A percentile compares a stretch with the other conserved stretches of the same genome.
Conservation (phyloP, 176 grass and related monocot genomes). For the Carex littledalei region DNA sequence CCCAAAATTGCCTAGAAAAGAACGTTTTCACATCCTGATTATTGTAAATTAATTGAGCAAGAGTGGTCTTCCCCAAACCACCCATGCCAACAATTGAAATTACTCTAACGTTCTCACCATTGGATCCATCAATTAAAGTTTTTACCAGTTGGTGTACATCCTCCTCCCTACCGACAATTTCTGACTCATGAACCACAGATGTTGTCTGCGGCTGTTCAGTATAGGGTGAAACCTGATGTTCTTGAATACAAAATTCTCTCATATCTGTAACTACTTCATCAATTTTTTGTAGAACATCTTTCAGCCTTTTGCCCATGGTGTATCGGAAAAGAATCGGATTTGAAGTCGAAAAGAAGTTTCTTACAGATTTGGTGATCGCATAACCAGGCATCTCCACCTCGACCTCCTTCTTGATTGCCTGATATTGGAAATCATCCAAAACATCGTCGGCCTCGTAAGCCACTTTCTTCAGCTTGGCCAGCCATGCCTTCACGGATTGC, state of each 20-base stretch:
- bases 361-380: background rate
- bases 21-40: background rate
- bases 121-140: background rate
- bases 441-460: constrained; percentile 33
- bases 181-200: constrained; percentile 5
- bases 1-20: constrained; percentile 27
- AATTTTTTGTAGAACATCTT: constrained; percentile 4
- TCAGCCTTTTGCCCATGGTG: background rate
- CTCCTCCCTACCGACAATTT: constrained; percentile 20
- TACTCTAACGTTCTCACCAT: background rate
- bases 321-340: constrained; percentile 16
- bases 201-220: background rate
- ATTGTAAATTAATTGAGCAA: constrained; percentile 32
- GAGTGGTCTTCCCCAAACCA: constrained; percentile 35
- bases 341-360: background rate
- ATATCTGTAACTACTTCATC: background rate
- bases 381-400: background rate
- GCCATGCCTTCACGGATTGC: background rate
- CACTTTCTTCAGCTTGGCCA: constrained; percentile 5
- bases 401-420: constrained; percentile 18
- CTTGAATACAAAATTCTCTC: background rate
- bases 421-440: constrained; percentile 28
- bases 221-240: background rate
- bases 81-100: constrained; percentile 41
- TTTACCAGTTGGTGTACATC: constrained; percentile 14